Evolutionary conservation across 768 basidiomycete genomes (phyloP).

Genomic region (Mycena rosella): DNA sequence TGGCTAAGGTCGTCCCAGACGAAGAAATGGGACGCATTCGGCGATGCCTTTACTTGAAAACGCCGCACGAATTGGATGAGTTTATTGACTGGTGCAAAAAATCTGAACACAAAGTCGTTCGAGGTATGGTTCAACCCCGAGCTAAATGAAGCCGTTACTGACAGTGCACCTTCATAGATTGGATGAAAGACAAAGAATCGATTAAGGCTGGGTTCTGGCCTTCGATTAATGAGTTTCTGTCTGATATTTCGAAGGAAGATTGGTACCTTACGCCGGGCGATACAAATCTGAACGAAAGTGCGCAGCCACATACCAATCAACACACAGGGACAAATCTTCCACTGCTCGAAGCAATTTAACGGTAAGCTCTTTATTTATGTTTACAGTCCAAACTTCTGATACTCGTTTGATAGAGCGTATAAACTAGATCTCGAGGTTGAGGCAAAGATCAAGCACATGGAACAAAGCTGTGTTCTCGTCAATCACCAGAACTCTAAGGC

Average conservation of each 20-base stretch:
- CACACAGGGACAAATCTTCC: conserved; percentile 35
- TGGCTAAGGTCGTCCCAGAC: too few relatives aligned
- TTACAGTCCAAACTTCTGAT: too few relatives aligned
- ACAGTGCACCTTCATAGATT: too few relatives aligned
- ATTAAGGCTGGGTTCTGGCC: too few relatives aligned
- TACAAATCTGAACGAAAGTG: too few relatives aligned
- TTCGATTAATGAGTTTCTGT: too few relatives aligned
- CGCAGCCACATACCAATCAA: background rate
- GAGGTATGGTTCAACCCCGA: conserved; percentile 31
- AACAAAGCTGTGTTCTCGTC: background rate
- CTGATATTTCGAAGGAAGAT: too few relatives aligned
- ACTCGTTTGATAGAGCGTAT: conserved; percentile 6
- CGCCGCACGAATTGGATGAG: conserved; percentile 22
- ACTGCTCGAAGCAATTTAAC: conserved; percentile 33
- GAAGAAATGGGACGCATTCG: too few relatives aligned
- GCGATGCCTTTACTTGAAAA: conserved; percentile 23
- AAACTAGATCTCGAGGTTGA: conserved; percentile 4
- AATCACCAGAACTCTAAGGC: conserved; percentile 21
- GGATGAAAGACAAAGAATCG: too few relatives aligned
- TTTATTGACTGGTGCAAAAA: conserved; percentile 32
- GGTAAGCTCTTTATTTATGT: conserved; percentile 7
- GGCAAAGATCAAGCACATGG: background rate
- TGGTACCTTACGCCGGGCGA: too few relatives aligned
- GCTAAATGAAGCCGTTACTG: too few relatives aligned
- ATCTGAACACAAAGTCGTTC: conserved; percentile 24